A percentile compares a stretch with the other conserved stretches of the same genome.
Conservation (phyloP, 805 yeast species). For the Candida arabinofermentans region DNA sequence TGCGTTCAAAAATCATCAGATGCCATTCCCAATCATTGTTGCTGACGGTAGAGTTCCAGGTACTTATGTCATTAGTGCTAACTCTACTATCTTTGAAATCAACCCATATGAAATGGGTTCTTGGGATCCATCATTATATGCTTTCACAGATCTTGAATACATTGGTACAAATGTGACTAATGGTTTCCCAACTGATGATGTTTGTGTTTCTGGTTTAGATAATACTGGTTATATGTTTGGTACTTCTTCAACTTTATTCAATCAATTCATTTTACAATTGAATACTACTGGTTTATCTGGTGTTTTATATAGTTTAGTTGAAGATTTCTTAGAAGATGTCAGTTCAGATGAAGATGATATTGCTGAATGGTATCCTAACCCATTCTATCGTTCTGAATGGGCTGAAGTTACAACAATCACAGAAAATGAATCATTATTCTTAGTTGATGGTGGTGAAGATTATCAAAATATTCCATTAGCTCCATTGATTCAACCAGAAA, state of each 20-base stretch:
- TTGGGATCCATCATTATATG: slow-evolving; percentile 73
- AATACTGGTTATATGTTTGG: slow-evolving; percentile 81
- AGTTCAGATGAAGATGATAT: slow-evolving; percentile 55
- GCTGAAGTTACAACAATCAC: slow-evolving; percentile 37
- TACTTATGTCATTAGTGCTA: slow-evolving; percentile 48
- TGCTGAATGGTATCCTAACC: slow-evolving; percentile 71
- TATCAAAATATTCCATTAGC: slow-evolving; percentile 64
- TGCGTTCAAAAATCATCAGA: slow-evolving; percentile 54
- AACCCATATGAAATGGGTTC: slow-evolving; percentile 77
- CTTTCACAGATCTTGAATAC: slow-evolving; percentile 65
- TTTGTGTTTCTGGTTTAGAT: slow-evolving; percentile 69
- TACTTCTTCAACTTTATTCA: slow-evolving; percentile 78
- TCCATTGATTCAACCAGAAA: slow-evolving; percentile 58
- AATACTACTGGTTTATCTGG: slow-evolving; percentile 51
- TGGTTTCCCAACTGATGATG: slow-evolving; percentile 48
- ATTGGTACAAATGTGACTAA: slow-evolving; percentile 61
- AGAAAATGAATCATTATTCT: slow-evolving; percentile 39
- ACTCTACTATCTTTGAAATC: slow-evolving; percentile 65
- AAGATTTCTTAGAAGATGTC: slow-evolving; percentile 39
- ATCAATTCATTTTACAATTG: slow-evolving; percentile 55
- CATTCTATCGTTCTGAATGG: slow-evolving; percentile 47
- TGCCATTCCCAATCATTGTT: slow-evolving; percentile 71
- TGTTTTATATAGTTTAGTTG: slow-evolving; percentile 40
- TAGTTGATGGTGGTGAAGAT: slow-evolving; percentile 83
- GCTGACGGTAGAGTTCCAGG: slow-evolving; percentile 67